phyloP scores from a whole-genome alignment of 345 rosid species.

The Eucalyptus erythrocorys region DNA sequence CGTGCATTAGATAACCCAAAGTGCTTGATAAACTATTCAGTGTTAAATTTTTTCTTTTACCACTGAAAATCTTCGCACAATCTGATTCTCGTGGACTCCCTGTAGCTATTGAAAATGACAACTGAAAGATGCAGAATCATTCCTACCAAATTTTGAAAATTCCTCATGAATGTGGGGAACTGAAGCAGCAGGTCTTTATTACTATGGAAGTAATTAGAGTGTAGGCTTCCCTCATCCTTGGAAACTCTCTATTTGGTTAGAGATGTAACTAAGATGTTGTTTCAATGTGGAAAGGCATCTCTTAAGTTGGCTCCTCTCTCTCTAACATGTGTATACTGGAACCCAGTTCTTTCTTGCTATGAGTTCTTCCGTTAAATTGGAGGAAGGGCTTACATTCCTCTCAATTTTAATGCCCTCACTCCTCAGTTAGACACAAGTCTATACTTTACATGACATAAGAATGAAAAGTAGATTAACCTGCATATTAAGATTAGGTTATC shows the following conservation, averaged over 20 bases:
- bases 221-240: not conserved
- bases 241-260: not conserved
- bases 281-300: not conserved
- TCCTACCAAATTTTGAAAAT: not conserved
- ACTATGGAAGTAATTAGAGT: not conserved
- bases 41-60: not conserved
- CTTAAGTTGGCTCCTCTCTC: not conserved
- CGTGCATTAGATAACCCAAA: not conserved
- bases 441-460: not conserved
- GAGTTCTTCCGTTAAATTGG: not conserved
- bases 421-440: not conserved
- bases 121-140: not conserved
- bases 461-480: not conserved
- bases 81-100: not conserved
- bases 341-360: not conserved
- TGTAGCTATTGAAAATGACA: not conserved
- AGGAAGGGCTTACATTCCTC: not conserved
- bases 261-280: not conserved
- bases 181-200: not conserved
- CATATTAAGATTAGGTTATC: not conserved
- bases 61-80: not conserved
- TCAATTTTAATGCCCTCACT: not conserved
- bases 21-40: not conserved
- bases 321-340: not conserved
- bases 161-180: not conserved